phyloP scores from a whole-genome alignment of 148 eudicot species.

The Fallopia convolvulus region DNA sequence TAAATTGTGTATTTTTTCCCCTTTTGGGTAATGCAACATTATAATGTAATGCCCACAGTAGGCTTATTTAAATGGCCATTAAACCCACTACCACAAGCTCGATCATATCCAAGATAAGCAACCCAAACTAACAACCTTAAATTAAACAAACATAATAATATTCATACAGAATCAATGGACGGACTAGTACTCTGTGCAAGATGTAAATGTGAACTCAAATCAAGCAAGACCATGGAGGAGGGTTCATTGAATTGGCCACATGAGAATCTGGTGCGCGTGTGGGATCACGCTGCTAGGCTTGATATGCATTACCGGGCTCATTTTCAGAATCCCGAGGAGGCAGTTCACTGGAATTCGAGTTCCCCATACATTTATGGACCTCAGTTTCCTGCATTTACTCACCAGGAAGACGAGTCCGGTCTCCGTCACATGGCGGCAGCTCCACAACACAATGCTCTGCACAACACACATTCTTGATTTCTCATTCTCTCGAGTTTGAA shows the following conservation, averaged over 20 bases:
- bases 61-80: too few relatives aligned
- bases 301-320: constrained; percentile 74
- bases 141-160: too few relatives aligned
- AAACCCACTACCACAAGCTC: too few relatives aligned
- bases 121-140: too few relatives aligned
- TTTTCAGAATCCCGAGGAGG: constrained; percentile 44
- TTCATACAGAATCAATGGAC: too few relatives aligned
- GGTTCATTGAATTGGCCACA: constrained; percentile 20
- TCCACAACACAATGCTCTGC: constrained; percentile 72
- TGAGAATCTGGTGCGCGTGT: constrained; percentile 23
- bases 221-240: background rate
- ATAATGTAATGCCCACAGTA: too few relatives aligned
- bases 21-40: too few relatives aligned
- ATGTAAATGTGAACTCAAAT: too few relatives aligned
- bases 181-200: too few relatives aligned
- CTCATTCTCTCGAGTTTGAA: too few relatives aligned
- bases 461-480: background rate
- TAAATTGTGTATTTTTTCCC: too few relatives aligned
- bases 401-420: constrained; percentile 60
- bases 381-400: constrained; percentile 54
- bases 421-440: constrained; percentile 87
- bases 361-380: constrained; percentile 74
- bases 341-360: constrained; percentile 62
- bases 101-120: too few relatives aligned
- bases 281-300: constrained; percentile 38